These are phyloP conservation scores for Alternaria brassicicola DNA, from an alignment of 2,329 filamentous ascomycete genomes.

Conservation along the genomic window DNA sequence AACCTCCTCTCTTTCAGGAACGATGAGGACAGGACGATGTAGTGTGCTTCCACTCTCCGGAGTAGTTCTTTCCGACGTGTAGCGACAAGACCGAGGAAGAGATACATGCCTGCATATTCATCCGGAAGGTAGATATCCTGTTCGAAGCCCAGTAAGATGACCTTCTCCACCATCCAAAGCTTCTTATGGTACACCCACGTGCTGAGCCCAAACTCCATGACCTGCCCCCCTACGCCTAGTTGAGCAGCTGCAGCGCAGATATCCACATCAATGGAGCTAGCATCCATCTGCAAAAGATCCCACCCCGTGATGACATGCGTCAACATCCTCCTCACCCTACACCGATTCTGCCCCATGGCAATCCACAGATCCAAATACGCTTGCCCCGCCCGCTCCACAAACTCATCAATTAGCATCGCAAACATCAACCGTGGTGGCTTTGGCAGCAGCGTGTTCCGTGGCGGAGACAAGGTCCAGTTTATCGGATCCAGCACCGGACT, in stretches of 20 bases:
- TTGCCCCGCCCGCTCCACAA: conserved; percentile 63
- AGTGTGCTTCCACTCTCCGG: conserved; percentile 23
- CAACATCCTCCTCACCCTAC: conserved; percentile 85
- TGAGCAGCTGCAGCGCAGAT: conserved; percentile 47
- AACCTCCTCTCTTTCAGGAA: conserved; percentile 4
- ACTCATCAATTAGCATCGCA: conserved; percentile 70
- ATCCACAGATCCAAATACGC: conserved; percentile 84
- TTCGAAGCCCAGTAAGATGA: conserved; percentile 92
- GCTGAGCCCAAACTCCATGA: conserved; percentile 73
- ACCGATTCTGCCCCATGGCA: conserved; percentile 86
- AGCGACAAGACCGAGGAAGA: conserved; percentile 53
- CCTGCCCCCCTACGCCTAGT: conserved; percentile 49
- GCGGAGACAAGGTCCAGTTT: conserved; percentile 75
- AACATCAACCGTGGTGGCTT: conserved; percentile 76
- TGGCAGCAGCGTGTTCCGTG: conserved; percentile 54
- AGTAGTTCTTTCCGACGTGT: conserved; percentile 32
- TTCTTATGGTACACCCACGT: conserved; percentile 93
- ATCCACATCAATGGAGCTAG: conserved; percentile 58
- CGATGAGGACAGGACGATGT: neutral
- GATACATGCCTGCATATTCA: conserved; percentile 89
- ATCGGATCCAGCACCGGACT: conserved; percentile 72
- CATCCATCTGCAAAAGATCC: conserved; percentile 80
- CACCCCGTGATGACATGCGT: conserved; percentile 83
- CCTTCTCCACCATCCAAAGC: conserved; percentile 82
- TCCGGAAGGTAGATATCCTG: conserved; percentile 86